These are phyloP conservation scores for Pythium brassicae DNA, from an alignment of 352 stramenopile genomes.

Conservation along the genomic window DNA sequence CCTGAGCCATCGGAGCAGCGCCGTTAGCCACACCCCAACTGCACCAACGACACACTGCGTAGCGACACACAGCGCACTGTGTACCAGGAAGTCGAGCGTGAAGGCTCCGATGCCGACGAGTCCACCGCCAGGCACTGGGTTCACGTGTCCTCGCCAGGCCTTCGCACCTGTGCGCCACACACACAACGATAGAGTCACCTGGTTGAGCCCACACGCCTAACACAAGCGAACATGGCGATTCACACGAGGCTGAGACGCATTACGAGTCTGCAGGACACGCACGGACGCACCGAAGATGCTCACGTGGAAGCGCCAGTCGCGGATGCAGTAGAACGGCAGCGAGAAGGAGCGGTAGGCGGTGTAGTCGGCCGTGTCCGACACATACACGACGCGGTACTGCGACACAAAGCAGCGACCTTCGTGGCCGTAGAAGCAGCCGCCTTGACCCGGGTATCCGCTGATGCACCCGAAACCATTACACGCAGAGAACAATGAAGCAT, in stretches of 20 bases:
- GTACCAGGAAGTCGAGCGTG: constrained; percentile 53
- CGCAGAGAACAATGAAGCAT: background rate
- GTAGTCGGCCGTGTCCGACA: constrained; percentile 30
- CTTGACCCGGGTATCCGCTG: constrained; percentile 78
- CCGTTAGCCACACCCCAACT: too few species aligned
- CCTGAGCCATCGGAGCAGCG: constrained; percentile 20
- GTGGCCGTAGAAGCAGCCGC: constrained; percentile 74
- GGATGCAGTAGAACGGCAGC: constrained; percentile 72
- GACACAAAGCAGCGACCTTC: constrained; percentile 69
- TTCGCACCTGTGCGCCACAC: constrained; percentile 32
- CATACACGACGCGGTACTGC: constrained; percentile 73
- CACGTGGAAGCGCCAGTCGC: constrained; percentile 62
- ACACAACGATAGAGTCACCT: background rate
- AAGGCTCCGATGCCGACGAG: constrained; percentile 62
- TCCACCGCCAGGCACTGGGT: constrained; percentile 61
- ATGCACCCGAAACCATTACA: too few species aligned
- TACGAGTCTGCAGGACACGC: background rate
- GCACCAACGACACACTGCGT: too few species aligned
- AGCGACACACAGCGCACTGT: constrained; percentile 2
- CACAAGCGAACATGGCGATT: too few species aligned
- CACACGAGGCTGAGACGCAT: too few species aligned
- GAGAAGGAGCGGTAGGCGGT: constrained; percentile 71
- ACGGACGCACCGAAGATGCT: constrained; percentile 47
- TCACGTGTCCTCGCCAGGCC: constrained; percentile 62
- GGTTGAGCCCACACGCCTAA: too few species aligned